Percentiles rank a stretch among this genome's conserved stretches.
These are phyloP conservation scores for Bretziella fagacearum DNA, from an alignment of 2,329 filamentous ascomycete genomes.

Conservation along the genomic window DNA sequence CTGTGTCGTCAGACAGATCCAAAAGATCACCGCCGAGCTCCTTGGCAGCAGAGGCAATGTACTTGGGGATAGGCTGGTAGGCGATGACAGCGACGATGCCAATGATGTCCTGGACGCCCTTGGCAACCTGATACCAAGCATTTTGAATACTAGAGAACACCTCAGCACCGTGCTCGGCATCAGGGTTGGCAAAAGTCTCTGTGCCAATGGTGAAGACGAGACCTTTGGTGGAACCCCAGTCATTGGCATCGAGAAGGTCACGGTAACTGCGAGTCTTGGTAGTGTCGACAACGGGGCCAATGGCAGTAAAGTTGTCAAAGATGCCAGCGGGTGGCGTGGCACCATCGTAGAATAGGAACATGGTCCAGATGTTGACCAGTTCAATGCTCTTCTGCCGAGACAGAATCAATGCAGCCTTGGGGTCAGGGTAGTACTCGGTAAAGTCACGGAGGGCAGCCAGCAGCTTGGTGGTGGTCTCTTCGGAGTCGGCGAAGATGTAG, in stretches of 20 bases:
- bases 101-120: slow-evolving; percentile 12
- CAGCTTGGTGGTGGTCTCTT: slow-evolving; percentile 14
- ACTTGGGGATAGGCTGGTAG: slow-evolving; percentile 27
- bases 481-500: slow-evolving; percentile 16
- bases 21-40: slow-evolving; percentile 26
- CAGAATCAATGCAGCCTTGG: slow-evolving; percentile 19
- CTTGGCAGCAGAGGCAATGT: slow-evolving; percentile 22
- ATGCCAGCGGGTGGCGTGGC: slow-evolving; percentile 29
- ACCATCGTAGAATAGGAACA: slow-evolving; percentile 49
- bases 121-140: slow-evolving; percentile 21
- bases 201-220: slow-evolving; percentile 25
- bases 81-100: slow-evolving; percentile 18
- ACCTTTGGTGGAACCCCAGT: slow-evolving; percentile 21
- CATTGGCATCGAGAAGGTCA: slow-evolving; percentile 8
- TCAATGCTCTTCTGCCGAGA: slow-evolving; percentile 11
- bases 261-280: slow-evolving; percentile 17
- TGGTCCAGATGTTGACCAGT: slow-evolving; percentile 31
- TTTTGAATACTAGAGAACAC: slow-evolving; percentile 21
- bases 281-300: slow-evolving; percentile 20
- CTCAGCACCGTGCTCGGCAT: slow-evolving; percentile 18
- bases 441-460: slow-evolving; percentile 16
- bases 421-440: slow-evolving; percentile 21
- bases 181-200: slow-evolving; percentile 22
- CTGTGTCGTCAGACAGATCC: slow-evolving; percentile 20
- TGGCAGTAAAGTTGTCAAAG: slow-evolving; percentile 23